phyloP scores from a whole-genome alignment of 2,329 filamentous ascomycete species.

The Fusarium palustre region DNA sequence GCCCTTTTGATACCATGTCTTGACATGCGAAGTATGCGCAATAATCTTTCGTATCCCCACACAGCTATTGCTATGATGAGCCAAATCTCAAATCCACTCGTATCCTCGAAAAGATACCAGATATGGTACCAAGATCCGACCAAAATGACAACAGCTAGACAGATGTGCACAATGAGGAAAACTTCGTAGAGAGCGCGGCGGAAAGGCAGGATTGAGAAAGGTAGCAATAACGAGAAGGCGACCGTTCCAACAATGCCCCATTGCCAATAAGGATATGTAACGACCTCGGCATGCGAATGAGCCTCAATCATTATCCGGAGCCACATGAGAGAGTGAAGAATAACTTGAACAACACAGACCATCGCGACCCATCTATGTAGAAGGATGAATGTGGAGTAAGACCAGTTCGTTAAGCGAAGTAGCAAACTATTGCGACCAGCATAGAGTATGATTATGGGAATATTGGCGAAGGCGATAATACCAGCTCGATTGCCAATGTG shows the following conservation, averaged over 20 bases:
- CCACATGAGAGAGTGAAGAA: slow-evolving; percentile 60
- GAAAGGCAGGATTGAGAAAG: slow-evolving; percentile 52
- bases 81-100: slow-evolving; percentile 58
- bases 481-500: slow-evolving; percentile 58
- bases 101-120: slow-evolving; percentile 48
- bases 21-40: slow-evolving; percentile 40
- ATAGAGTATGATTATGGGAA: slow-evolving; percentile 59
- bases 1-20: slow-evolving; percentile 46
- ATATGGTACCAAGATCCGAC: slow-evolving; percentile 60
- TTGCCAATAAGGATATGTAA: slow-evolving; percentile 55
- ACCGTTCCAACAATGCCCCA: slow-evolving; percentile 59
- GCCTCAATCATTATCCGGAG: slow-evolving; percentile 50
- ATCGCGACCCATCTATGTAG: slow-evolving; percentile 63
- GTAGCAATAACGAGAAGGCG: slow-evolving; percentile 47
- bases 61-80: slow-evolving; percentile 46
- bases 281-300: slow-evolving; percentile 46
- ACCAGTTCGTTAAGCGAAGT: slow-evolving; percentile 62
- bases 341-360: slow-evolving; percentile 58
- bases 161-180: slow-evolving; percentile 59
- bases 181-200: slow-evolving; percentile 56
- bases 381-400: slow-evolving; percentile 60
- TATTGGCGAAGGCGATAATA: slow-evolving; percentile 54
- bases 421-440: slow-evolving; percentile 61
- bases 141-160: slow-evolving; percentile 55
- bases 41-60: slow-evolving; percentile 48